Conservation (phyloP, 352 stramenopile species). For the Phytophthora brassicae region DNA sequence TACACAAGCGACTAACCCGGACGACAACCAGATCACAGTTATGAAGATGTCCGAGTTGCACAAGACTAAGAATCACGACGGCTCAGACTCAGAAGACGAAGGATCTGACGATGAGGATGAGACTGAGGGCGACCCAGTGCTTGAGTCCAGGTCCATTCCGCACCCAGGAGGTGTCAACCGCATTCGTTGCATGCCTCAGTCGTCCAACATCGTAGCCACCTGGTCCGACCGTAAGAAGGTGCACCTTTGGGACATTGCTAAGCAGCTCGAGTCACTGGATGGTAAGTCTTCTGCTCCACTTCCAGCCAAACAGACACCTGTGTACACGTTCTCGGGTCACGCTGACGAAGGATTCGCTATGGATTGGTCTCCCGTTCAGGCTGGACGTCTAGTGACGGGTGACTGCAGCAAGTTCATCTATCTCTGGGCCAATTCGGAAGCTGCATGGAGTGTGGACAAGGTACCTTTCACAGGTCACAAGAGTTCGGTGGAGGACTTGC, state of each 20-base stretch:
- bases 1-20: constrained; percentile 92
- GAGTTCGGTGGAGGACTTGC: constrained; percentile 96
- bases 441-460: constrained; percentile 86
- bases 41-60: constrained; percentile 98
- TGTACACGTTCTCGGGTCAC: constrained; percentile 96
- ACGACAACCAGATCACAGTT: constrained; percentile 97
- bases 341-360: constrained; percentile 97
- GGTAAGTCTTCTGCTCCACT: constrained; percentile 62
- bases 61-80: constrained; percentile 89
- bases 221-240: constrained; percentile 96
- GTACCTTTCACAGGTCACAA: constrained; percentile 91
- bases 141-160: constrained; percentile 94
- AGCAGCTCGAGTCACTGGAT: constrained; percentile 88
- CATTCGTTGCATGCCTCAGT: constrained; percentile 94
- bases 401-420: constrained; percentile 98
- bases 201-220: constrained; percentile 95
- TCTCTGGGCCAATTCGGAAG: constrained; percentile 87
- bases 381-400: constrained; percentile 92
- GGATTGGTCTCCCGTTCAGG: constrained; percentile 94
- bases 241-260: constrained; percentile 96
- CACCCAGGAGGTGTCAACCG: constrained; percentile 97
- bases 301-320: constrained; percentile 54
- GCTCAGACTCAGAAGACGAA: constrained; percentile 72
- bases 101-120: constrained; percentile 92
- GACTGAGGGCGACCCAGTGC: constrained; percentile 94